phyloP scores from a whole-genome alignment of 1,284 basidiomycete species.

The Thelephora terrestris region DNA sequence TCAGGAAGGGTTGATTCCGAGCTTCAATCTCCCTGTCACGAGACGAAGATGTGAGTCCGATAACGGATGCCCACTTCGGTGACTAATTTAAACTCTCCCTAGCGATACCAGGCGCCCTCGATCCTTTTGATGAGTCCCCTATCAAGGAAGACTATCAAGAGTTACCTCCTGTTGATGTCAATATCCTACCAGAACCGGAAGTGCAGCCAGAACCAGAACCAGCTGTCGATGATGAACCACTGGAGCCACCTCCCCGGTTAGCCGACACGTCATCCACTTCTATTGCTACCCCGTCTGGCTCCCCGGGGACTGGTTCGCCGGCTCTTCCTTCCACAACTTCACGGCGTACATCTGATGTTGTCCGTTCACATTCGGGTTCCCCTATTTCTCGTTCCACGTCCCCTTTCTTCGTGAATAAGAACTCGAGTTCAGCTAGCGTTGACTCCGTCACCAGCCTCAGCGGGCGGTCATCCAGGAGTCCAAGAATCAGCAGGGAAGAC shows the following conservation, averaged over 20 bases:
- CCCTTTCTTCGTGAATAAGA: conserved; percentile 4
- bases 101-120: conserved; percentile 1
- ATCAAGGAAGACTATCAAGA: conserved; percentile 21
- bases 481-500: conserved; percentile 42
- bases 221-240: background rate
- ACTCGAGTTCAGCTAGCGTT: conserved; percentile 10
- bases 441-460: conserved; percentile 10
- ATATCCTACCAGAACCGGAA: conserved; percentile 5
- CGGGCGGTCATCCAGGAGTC: conserved; percentile 20
- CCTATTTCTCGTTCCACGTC: conserved; percentile 11
- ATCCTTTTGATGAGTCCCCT: conserved; percentile 18
- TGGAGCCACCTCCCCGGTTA: background rate
- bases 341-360: background rate
- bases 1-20: conserved; percentile 30
- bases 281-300: conserved; percentile 20
- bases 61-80: background rate
- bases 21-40: conserved; percentile 26
- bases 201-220: background rate
- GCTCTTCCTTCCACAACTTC: background rate
- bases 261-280: conserved; percentile 17
- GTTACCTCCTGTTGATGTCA: conserved; percentile 29
- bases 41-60: conserved; percentile 5
- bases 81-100: conserved; percentile 3
- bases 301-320: conserved; percentile 19
- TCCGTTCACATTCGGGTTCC: conserved; percentile 6